These are phyloP conservation scores for Colletotrichum melonis DNA, from an alignment of 2,329 filamentous ascomycete species.

Conservation along the genomic window DNA sequence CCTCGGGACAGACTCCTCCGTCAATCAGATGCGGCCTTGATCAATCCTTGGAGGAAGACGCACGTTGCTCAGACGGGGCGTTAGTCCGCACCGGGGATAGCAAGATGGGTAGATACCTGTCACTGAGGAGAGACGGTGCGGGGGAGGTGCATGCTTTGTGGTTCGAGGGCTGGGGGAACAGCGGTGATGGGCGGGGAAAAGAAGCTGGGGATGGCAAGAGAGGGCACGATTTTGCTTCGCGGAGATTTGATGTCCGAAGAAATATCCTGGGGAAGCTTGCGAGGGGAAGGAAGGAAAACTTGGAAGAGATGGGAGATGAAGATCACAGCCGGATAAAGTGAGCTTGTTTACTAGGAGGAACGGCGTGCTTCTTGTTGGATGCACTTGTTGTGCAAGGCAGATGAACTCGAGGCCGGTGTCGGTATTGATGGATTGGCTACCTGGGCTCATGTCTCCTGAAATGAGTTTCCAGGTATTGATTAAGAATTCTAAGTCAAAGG, in stretches of 20 bases:
- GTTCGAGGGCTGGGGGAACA: background rate
- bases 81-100: background rate
- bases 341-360: background rate
- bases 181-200: background rate
- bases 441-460: too few species aligned
- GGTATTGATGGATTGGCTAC: background rate
- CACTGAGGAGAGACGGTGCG: background rate
- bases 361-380: background rate
- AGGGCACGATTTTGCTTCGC: background rate
- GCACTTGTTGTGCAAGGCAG: background rate
- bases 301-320: background rate
- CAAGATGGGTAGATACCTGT: too few species aligned
- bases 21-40: background rate
- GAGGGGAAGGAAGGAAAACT: background rate
- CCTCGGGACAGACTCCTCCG: conserved; percentile 3
- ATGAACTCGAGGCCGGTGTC: background rate
- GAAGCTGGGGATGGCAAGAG: background rate
- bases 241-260: background rate
- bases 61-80: background rate
- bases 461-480: too few species aligned
- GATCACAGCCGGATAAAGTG: background rate
- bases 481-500: too few species aligned
- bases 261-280: background rate
- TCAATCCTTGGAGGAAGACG: background rate
- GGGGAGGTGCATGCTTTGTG: background rate